Evolutionary conservation across 768 basidiomycete genomes (phyloP).

Genomic region (Leccinum aurantiacum): DNA sequence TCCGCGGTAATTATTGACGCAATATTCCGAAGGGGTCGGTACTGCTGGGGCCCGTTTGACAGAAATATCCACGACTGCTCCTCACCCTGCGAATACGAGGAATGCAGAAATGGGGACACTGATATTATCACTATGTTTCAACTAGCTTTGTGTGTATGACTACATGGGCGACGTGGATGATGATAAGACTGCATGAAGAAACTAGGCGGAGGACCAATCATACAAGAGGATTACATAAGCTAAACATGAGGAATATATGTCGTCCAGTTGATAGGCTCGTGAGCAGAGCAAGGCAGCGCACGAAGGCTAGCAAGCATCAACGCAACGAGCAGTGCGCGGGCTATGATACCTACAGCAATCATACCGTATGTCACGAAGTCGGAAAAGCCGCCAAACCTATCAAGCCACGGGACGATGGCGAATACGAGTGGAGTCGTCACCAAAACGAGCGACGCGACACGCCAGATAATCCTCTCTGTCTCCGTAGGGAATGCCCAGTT

Average conservation of each 20-base stretch:
- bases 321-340: background rate
- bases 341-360: background rate
- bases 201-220: background rate
- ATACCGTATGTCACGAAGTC: background rate
- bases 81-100: background rate
- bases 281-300: background rate
- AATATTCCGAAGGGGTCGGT: too few species aligned
- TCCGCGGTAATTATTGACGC: too few species aligned
- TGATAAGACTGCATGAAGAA: background rate
- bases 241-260: conserved; percentile 2
- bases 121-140: background rate
- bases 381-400: background rate
- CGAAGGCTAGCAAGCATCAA: conserved; percentile 4
- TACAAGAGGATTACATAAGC: background rate
- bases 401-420: background rate
- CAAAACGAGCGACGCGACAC: background rate
- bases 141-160: background rate
- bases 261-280: background rate
- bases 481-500: background rate
- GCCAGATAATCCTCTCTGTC: background rate
- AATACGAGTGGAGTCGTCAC: background rate
- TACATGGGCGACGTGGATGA: background rate
- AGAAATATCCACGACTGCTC: background rate
- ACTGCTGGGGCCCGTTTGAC: too few species aligned
- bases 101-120: background rate